These are phyloP conservation scores for Myxozyma geophila DNA, from an alignment of 805 yeast genomes.

Conservation along the genomic window DNA sequence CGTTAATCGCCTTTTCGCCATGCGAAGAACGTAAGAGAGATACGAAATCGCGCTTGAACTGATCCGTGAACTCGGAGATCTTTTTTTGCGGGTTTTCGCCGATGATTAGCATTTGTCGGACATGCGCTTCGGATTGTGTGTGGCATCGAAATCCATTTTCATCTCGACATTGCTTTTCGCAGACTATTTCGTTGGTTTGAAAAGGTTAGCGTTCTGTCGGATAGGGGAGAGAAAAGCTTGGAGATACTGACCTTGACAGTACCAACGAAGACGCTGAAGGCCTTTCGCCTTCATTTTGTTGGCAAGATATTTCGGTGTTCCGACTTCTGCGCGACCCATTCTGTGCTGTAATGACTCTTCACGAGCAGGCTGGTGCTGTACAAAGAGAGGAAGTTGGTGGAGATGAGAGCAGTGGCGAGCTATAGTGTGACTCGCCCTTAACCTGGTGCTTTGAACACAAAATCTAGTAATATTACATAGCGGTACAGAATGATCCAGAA, in stretches of 20 bases:
- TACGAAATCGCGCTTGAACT: constrained; percentile 69
- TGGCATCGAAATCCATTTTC: constrained; percentile 95
- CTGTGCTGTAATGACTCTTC: not conserved
- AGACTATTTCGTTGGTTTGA: constrained; percentile 56
- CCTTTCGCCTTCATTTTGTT: constrained; percentile 83
- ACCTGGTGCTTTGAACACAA: too few relatives aligned
- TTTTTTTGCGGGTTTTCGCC: constrained; percentile 49
- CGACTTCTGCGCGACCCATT: constrained; percentile 65
- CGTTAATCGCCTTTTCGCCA: constrained; percentile 78
- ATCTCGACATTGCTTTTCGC: constrained; percentile 92
- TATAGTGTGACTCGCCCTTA: too few relatives aligned
- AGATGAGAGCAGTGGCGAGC: too few relatives aligned
- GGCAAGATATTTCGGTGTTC: constrained; percentile 70
- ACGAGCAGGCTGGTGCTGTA: not conserved
- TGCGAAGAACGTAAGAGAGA: constrained; percentile 66
- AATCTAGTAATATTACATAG: too few relatives aligned
- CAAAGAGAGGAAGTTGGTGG: not conserved
- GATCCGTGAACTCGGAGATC: constrained; percentile 61
- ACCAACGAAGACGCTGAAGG: constrained; percentile 80
- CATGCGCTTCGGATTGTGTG: constrained; percentile 78
- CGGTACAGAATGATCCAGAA: not conserved
- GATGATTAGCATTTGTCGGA: constrained; percentile 57
- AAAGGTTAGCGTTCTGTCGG: too few relatives aligned
- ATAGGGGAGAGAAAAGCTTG: too few relatives aligned
- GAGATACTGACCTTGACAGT: constrained; percentile 60